Evolutionary conservation across 148 eudicot species (phyloP).

Genomic region (Selenicereus undatus): DNA sequence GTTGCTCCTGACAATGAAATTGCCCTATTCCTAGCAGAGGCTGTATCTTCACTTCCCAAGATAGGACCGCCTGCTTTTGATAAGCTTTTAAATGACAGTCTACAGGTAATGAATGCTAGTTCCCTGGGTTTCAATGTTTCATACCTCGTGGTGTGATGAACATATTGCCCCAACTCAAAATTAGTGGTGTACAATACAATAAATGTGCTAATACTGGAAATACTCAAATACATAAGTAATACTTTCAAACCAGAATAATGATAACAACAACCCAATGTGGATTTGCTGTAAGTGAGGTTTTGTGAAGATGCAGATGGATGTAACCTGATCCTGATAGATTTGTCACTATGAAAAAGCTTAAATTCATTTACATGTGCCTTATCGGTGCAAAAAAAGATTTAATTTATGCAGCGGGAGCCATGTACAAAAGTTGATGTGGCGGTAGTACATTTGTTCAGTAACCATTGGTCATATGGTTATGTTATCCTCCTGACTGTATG

Average conservation of each 20-base stretch:
- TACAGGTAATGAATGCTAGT: slow-evolving; percentile 50
- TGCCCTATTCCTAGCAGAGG: slow-evolving; percentile 71
- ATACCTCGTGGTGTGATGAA: background rate
- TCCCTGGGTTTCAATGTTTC: background rate
- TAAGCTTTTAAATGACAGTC: slow-evolving; percentile 73
- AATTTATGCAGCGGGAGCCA: no score
- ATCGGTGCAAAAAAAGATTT: no score
- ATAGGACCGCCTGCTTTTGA: slow-evolving; percentile 64
- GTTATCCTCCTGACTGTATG: background rate
- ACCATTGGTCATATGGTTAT: background rate
- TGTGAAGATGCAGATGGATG: background rate
- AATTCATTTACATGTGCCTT: no score
- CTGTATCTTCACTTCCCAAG: slow-evolving; percentile 78
- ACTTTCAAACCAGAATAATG: no score
- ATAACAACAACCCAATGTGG: background rate
- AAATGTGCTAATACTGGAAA: no score
- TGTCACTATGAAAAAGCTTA: no score
- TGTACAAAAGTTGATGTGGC: no score
- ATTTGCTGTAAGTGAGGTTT: background rate
- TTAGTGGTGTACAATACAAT: no score
- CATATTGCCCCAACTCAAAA: no score
- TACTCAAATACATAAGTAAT: no score
- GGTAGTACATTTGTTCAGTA: no score
- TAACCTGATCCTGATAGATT: background rate
- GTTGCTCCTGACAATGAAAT: slow-evolving; percentile 67